Percentiles rank a stretch among this genome's conserved stretches.
These are phyloP conservation scores for Wickerhamiella shivajii DNA, from an alignment of 805 yeast species.

Conservation along the genomic window DNA sequence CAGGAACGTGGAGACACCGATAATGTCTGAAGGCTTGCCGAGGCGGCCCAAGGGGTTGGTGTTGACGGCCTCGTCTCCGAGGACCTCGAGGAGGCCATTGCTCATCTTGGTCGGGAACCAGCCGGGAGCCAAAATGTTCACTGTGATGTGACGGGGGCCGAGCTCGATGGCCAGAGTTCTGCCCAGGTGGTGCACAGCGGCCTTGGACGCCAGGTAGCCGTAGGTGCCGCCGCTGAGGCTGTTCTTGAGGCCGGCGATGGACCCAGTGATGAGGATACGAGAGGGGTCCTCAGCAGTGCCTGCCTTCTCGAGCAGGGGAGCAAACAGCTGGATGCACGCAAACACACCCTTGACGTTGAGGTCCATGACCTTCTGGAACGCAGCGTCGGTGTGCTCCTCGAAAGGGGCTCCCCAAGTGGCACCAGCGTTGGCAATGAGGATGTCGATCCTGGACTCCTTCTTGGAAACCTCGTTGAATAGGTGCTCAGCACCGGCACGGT, in stretches of 20 bases:
- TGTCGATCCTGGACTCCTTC: conserved; percentile 35
- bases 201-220: conserved; percentile 62
- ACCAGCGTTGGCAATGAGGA: conserved; percentile 64
- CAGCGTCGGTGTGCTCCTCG: conserved; percentile 43
- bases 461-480: conserved; percentile 31
- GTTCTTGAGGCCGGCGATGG: conserved; percentile 40
- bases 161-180: conserved; percentile 48
- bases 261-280: conserved; percentile 50
- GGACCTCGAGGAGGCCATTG: conserved; percentile 40
- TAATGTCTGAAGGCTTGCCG: conserved; percentile 47
- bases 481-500: conserved; percentile 32
- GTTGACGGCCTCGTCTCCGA: conserved; percentile 38
- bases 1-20: conserved; percentile 40
- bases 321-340: conserved; percentile 45
- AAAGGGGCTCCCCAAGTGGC: conserved; percentile 65
- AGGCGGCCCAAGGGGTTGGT: conserved; percentile 49
- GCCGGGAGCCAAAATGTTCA: conserved; percentile 61
- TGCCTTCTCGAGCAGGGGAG: conserved; percentile 40
- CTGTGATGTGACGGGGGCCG: conserved; percentile 53
- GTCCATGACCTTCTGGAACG: conserved; percentile 46
- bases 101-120: conserved; percentile 68
- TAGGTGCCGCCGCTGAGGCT: conserved; percentile 39
- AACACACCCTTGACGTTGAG: conserved; percentile 58
- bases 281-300: conserved; percentile 46
- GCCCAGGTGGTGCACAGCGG: conserved; percentile 58